These are phyloP conservation scores for Metschnikowia aberdeeniae DNA, from an alignment of 805 yeast genomes.

Conservation along the genomic window DNA sequence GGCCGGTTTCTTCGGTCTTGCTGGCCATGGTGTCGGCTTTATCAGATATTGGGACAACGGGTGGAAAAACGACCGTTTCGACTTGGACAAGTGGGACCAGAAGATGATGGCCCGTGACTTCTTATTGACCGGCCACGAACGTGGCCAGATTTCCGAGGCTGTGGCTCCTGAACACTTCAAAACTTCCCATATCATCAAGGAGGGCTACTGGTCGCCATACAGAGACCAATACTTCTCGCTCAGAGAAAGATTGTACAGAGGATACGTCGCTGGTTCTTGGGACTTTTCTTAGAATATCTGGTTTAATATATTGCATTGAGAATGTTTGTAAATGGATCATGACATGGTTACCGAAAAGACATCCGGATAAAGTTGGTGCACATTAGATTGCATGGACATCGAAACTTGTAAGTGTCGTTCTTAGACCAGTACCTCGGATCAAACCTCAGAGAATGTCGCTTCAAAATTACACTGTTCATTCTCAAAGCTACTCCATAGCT, in stretches of 20 bases:
- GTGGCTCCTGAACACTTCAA: slow-evolving; percentile 76
- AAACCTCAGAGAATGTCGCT: not conserved
- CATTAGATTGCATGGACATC: no score
- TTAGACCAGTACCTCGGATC: no score
- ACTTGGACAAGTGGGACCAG: slow-evolving; percentile 42
- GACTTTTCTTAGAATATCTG: slow-evolving; percentile 26
- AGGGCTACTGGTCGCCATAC: slow-evolving; percentile 45
- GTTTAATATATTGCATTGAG: slow-evolving; percentile 2
- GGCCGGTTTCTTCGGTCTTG: slow-evolving; percentile 43
- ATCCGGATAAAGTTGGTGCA: no score
- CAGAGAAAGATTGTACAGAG: slow-evolving; percentile 46
- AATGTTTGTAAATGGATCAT: no score
- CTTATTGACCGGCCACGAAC: slow-evolving; percentile 66
- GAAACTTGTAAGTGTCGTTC: no score
- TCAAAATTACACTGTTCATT: not conserved
- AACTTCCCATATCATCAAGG: slow-evolving; percentile 44
- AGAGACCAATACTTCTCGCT: slow-evolving; percentile 43
- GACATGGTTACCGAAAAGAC: no score
- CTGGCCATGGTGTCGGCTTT: slow-evolving; percentile 44
- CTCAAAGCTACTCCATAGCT: not conserved
- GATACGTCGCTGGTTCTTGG: slow-evolving; percentile 44
- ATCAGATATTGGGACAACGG: slow-evolving; percentile 48
- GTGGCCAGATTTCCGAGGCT: slow-evolving; percentile 65
- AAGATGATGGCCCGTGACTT: slow-evolving; percentile 66
- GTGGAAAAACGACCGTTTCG: slow-evolving; percentile 44